These are phyloP conservation scores for Yarrowia hollandica DNA, from an alignment of 805 yeast species.

Conservation along the genomic window DNA sequence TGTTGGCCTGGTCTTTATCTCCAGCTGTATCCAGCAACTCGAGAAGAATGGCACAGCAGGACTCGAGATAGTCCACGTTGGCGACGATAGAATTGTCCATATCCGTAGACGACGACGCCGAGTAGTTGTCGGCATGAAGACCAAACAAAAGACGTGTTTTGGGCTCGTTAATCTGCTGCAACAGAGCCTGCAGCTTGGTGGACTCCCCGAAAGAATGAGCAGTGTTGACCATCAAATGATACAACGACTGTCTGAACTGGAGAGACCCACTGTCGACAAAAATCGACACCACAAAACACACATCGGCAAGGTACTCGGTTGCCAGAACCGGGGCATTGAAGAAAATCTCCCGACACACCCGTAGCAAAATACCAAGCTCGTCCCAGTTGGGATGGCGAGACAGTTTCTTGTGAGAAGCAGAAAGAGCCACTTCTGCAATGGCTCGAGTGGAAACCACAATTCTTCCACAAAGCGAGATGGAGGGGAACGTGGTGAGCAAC, in stretches of 20 bases:
- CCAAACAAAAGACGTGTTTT: slow-evolving; percentile 37
- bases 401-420: neutral
- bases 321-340: slow-evolving; percentile 55
- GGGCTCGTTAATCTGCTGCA: slow-evolving; percentile 34
- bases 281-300: slow-evolving; percentile 64
- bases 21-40: slow-evolving; percentile 35
- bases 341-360: slow-evolving; percentile 61
- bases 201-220: slow-evolving; percentile 63
- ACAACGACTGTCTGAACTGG: slow-evolving; percentile 59
- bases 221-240: slow-evolving; percentile 62
- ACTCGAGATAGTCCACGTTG: slow-evolving; percentile 35
- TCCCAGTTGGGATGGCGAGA: slow-evolving; percentile 63
- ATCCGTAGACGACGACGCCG: neutral
- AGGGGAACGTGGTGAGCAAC: slow-evolving; percentile 63
- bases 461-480: slow-evolving; percentile 69
- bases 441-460: slow-evolving; percentile 46
- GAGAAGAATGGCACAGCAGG: slow-evolving; percentile 33
- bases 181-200: slow-evolving; percentile 48
- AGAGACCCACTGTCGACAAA: slow-evolving; percentile 53
- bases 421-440: slow-evolving; percentile 8
- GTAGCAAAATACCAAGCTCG: slow-evolving; percentile 67
- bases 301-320: slow-evolving; percentile 55
- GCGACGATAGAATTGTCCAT: slow-evolving; percentile 30
- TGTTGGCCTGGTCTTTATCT: slow-evolving; percentile 34
- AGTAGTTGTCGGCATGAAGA: slow-evolving; percentile 33